Evolutionary conservation across 2,329 filamentous ascomycete species (phyloP), one percentile per base, ranked within the genome.

Genomic region (Chaetomiaceae sp.): DNA sequence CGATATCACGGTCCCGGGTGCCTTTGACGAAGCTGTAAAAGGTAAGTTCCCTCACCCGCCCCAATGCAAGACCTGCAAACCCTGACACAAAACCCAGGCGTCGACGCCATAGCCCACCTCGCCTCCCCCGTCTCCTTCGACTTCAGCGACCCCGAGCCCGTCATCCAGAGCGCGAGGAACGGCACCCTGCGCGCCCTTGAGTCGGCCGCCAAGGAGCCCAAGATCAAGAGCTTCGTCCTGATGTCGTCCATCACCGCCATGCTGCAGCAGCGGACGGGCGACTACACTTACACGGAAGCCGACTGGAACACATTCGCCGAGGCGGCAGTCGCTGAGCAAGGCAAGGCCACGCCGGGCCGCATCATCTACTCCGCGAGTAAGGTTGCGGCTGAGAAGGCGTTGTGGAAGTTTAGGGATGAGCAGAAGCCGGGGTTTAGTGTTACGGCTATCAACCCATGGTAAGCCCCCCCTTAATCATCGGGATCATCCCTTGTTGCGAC

Each of bases 401-500:
- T 69, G 23, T 72, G 69, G 71, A 56, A 61, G 27, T 71, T 69
- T 42, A 54, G 65, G 15, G 62, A 68, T 6, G 66, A 68, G 33
- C 57, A 65, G 37, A 65, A 72, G 54, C 72, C 71, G 0, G 17
- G 38, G 0, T 77, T 75, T 43, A 64, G 68, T 1, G 64, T 74
- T 48, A 65, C 71, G 19, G 62, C 68, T 3, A 58, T 76, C 15
- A 72, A 74, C 44, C 74, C 74, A 8, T n/a, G n/a, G 49, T 51
- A 3, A 33, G 49, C 15, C n/a, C 4, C 7, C 3, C 29, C 15
- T 19, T 22, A 7, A 19, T 22, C n/a, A n/a, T n/a, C n/a, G n/a
- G n/a, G n/a, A n/a, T 22, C 11, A 43, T 27, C n/a, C 11, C 9
- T 27, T 9, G 25, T 9, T 15, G 3, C 25, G 14, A 15, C 12